Conservation (phyloP, 129 eudicot genomes). For the Centrapalus pauciflorus region DNA sequence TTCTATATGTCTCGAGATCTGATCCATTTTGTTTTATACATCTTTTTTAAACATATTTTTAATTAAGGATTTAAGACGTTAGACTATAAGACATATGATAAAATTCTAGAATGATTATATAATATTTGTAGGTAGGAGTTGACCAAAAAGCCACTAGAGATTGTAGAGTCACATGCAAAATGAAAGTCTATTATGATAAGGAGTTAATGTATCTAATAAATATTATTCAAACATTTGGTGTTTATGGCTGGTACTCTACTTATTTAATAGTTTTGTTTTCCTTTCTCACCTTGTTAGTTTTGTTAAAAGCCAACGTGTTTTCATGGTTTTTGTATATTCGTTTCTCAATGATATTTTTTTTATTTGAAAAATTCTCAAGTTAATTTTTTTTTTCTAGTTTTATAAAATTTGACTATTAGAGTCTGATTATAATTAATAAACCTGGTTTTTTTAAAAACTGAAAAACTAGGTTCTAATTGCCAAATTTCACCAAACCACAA, state of each 20-base stretch:
- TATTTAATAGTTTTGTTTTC: too few species aligned
- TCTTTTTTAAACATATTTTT: background rate
- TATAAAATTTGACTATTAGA: too few species aligned
- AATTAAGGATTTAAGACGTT: background rate
- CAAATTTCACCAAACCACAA: too few species aligned
- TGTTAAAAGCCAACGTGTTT: too few species aligned
- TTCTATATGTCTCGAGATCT: background rate
- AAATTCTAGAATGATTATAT: background rate
- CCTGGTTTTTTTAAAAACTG: too few species aligned
- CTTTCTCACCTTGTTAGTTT: too few species aligned
- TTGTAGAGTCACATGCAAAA: constrained; percentile 25
- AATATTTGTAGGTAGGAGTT: constrained; percentile 12
- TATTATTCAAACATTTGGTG: constrained; percentile 8
- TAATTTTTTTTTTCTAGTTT: too few species aligned
- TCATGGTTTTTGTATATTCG: too few species aligned
- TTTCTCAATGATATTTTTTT: too few species aligned
- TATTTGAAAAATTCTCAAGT: too few species aligned
- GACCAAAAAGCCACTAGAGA: constrained; percentile 5
- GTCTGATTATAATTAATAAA: too few species aligned
- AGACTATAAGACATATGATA: background rate
- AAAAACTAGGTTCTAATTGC: too few species aligned
- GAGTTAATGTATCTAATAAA: constrained; percentile 19
- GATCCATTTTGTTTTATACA: background rate
- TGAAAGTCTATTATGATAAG: constrained; percentile 10
- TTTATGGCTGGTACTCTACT: background rate